Conservation (phyloP, 1,139 yeast species). For the Saccharomycopsis phalli region DNA sequence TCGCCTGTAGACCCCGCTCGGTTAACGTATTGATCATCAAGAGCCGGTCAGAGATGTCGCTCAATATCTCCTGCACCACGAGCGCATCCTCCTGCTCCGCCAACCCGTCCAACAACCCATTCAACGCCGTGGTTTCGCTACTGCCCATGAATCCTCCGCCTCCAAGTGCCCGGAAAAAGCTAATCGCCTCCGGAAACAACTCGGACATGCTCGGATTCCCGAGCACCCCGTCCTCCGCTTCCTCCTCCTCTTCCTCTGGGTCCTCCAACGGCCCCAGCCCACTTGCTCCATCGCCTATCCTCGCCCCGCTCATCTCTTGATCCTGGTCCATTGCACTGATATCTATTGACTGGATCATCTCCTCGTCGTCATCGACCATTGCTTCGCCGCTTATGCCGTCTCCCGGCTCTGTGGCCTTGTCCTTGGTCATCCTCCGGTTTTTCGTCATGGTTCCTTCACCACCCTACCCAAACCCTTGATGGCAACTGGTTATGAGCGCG, state of each 20-base stretch:
- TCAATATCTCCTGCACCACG: slow-evolving; percentile 47
- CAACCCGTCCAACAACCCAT: slow-evolving; percentile 24
- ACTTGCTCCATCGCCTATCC: neutral
- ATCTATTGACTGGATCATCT: slow-evolving; percentile 24
- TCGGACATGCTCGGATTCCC: slow-evolving; percentile 22
- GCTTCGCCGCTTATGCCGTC: too few species aligned
- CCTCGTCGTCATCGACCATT: slow-evolving; percentile 22
- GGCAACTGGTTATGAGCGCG: too few species aligned
- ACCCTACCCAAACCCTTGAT: too few species aligned
- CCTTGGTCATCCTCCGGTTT: too few species aligned
- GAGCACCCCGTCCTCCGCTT: too few species aligned
- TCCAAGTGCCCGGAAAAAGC: slow-evolving; percentile 25
- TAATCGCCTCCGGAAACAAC: slow-evolving; percentile 32
- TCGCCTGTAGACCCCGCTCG: slow-evolving; percentile 58
- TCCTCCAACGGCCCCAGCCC: slow-evolving; percentile 5
- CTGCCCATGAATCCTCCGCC: slow-evolving; percentile 28
- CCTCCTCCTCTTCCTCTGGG: slow-evolving; percentile 25
- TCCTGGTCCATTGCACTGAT: slow-evolving; percentile 25
- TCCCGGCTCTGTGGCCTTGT: too few species aligned
- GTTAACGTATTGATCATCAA: slow-evolving; percentile 61
- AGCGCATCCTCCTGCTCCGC: slow-evolving; percentile 34
- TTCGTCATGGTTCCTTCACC: too few species aligned
- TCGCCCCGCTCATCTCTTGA: slow-evolving; percentile 6
- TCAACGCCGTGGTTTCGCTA: slow-evolving; percentile 23
- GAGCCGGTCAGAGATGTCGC: slow-evolving; percentile 52